phyloP scores from a whole-genome alignment of 208 protist genomes.

The Tritrichomonas musculus region DNA sequence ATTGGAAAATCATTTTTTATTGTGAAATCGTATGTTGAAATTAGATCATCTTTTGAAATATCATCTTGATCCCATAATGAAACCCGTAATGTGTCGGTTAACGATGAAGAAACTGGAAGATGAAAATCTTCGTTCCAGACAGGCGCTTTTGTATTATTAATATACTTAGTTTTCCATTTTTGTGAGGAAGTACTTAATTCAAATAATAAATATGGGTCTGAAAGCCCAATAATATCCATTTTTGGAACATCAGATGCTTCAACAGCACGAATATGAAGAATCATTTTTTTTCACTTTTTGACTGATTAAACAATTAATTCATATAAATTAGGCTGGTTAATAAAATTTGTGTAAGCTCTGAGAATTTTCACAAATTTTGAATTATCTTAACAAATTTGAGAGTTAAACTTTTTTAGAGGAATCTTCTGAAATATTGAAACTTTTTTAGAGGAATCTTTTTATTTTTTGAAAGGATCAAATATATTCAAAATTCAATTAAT shows the following conservation, averaged over 20 bases:
- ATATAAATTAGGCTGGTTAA: too few relatives aligned
- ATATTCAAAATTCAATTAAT: too few relatives aligned
- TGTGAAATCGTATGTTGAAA: background rate
- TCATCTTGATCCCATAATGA: background rate
- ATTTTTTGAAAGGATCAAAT: too few relatives aligned
- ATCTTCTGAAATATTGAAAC: too few relatives aligned
- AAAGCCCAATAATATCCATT: background rate
- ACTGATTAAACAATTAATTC: too few relatives aligned
- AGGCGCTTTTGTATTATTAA: background rate
- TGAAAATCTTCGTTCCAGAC: background rate
- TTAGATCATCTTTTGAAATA: background rate
- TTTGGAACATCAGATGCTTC: background rate
- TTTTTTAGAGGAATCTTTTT: too few relatives aligned
- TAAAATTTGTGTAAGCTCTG: too few relatives aligned
- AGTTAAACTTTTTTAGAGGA: too few relatives aligned
- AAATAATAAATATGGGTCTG: background rate
- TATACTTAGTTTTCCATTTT: too few relatives aligned
- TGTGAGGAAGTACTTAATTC: background rate
- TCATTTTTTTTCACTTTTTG: background rate
- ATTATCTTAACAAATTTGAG: too few relatives aligned
- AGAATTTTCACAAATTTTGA: too few relatives aligned
- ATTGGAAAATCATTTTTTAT: background rate
- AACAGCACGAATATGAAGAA: background rate
- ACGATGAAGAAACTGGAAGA: background rate
- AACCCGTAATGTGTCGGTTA: background rate